A percentile compares a stretch with the other conserved stretches of the same genome.
These are phyloP conservation scores for Aureococcus anophagefferens DNA, from an alignment of 108 stramenopile species.

Conservation along the genomic window DNA sequence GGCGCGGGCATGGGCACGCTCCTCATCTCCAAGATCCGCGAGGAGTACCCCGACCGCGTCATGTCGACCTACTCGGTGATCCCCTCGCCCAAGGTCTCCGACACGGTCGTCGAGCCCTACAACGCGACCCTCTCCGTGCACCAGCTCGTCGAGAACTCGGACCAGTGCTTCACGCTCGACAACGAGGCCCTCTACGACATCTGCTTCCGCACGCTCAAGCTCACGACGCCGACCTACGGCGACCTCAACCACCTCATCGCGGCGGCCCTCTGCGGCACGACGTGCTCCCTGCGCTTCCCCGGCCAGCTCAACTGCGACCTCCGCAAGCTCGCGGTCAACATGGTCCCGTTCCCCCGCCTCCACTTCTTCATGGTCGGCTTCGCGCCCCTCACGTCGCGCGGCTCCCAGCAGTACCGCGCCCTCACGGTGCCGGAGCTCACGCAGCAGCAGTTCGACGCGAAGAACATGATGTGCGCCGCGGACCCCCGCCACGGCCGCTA, in stretches of 20 bases:
- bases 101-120: too few relatives aligned
- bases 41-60: slow-evolving; percentile 78
- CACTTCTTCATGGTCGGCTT: slow-evolving; percentile 98
- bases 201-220: slow-evolving; percentile 85
- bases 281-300: slow-evolving; percentile 91
- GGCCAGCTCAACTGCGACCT: slow-evolving; percentile 98
- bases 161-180: too few relatives aligned
- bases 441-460: slow-evolving; percentile 87
- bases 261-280: slow-evolving; percentile 83
- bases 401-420: slow-evolving; percentile 87
- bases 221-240: slow-evolving; percentile 74
- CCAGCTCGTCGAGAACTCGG: too few relatives aligned
- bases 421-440: slow-evolving; percentile 94
- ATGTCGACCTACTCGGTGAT: slow-evolving; percentile 80
- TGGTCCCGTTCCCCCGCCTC: slow-evolving; percentile 97
- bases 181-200: too few relatives aligned
- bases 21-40: too few relatives aligned
- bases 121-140: too few relatives aligned
- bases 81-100: too few relatives aligned
- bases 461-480: slow-evolving; percentile 99
- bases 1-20: slow-evolving; percentile 85
- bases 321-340: slow-evolving; percentile 94
- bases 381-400: slow-evolving; percentile 76
- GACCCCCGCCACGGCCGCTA: slow-evolving; percentile 98
- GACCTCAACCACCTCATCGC: slow-evolving; percentile 91